Evolutionary conservation across 306 rosid genomes (phyloP).

Genomic region (Sechiopsis laciniata): DNA sequence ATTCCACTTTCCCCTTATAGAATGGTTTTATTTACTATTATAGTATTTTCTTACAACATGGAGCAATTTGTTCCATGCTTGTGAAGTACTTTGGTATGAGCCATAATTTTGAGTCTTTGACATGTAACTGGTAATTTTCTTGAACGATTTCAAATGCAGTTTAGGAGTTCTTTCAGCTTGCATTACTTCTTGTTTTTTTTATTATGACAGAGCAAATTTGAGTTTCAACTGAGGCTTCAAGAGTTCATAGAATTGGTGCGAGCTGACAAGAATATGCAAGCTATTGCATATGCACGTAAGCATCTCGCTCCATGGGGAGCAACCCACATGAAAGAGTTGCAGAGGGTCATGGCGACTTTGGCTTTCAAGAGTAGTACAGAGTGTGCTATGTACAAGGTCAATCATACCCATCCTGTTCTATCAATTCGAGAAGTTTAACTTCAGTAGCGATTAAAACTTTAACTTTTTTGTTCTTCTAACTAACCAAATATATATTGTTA

Average conservation of each 20-base stretch:
- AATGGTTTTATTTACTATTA: background rate
- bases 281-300: conserved; percentile 76
- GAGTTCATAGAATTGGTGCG: conserved; percentile 93
- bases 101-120: background rate
- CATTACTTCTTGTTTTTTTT: conserved; percentile 6
- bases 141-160: background rate
- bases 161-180: conserved; percentile 4
- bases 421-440: background rate
- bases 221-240: conserved; percentile 93
- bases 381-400: conserved; percentile 82
- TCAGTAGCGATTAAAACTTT: background rate
- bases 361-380: conserved; percentile 82
- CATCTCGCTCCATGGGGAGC: conserved; percentile 88
- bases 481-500: background rate
- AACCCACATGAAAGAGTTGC: conserved; percentile 81
- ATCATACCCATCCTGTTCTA: background rate
- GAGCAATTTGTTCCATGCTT: background rate
- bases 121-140: background rate
- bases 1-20: background rate
- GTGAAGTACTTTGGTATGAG: background rate
- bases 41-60: background rate
- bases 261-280: conserved; percentile 72
- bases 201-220: conserved; percentile 72
- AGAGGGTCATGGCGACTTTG: conserved; percentile 68
- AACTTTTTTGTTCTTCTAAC: background rate